Conservation (phyloP, 441 rosid genomes). For the Mallotus japonicus region DNA sequence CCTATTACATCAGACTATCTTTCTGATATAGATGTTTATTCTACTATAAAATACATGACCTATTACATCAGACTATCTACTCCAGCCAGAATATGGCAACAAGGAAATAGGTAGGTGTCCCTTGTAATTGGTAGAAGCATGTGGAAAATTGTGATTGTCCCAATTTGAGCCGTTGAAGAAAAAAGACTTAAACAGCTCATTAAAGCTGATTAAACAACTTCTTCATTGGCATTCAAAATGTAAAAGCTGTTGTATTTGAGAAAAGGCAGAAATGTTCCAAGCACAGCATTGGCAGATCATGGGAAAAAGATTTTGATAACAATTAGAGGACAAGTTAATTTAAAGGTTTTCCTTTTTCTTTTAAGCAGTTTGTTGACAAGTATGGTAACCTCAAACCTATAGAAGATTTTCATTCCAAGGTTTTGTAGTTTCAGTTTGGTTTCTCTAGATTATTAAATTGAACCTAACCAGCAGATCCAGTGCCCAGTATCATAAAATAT, state of each 20-base stretch:
- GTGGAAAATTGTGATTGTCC: background rate
- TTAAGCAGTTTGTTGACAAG: background rate
- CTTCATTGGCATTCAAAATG: conserved; percentile 3
- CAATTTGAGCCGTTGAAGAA: background rate
- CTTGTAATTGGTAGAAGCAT: background rate
- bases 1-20: background rate
- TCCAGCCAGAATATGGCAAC: background rate
- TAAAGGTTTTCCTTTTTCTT: background rate
- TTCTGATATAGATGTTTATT: background rate
- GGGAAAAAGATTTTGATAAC: background rate
- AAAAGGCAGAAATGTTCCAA: background rate
- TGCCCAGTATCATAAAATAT: background rate
- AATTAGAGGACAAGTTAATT: background rate
- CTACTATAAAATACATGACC: background rate
- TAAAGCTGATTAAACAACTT: background rate
- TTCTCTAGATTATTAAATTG: background rate
- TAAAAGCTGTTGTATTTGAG: background rate
- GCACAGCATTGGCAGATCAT: background rate
- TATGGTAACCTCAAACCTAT: background rate
- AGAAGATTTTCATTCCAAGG: background rate
- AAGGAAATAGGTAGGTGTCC: background rate
- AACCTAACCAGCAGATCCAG: background rate
- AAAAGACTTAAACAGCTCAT: background rate
- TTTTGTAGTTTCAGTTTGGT: background rate
- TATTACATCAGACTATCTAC: background rate